Evolutionary conservation across 345 rosid species (phyloP), one percentile per base, ranked within the genome.

Genomic region (Pistacia vera): DNA sequence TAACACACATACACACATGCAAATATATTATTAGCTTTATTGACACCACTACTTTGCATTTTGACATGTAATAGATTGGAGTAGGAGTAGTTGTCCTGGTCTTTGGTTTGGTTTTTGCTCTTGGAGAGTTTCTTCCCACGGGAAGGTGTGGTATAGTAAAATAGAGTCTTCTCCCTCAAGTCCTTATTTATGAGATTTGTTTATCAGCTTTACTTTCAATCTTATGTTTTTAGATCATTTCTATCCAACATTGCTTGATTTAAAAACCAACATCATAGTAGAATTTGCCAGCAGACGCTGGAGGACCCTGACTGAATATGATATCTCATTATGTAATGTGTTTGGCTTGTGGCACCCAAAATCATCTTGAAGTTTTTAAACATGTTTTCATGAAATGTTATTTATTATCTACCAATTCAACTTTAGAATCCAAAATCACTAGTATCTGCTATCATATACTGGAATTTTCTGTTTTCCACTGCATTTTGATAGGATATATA

Each of bases 71-170:
- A 61, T 80, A 95, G 99, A 86, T 95, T 78, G 99, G 99, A 77
- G 90, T 88, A 58, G 99, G 99, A 74, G 84, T 90, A 70, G 97
- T 97, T 81, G 97, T 93, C 78, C 88, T 83, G 74, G 91, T 90
- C 82, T 95, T 95, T 75, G 99, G 99, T 81, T 86, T 95, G 84
- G 95, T 92, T 78, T 95, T 95, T 80, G 89, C 98, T 75, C 89
- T 93, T 56, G 99, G 99, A 68, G 98, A 95, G 82, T 95, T 91
- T 89, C 92, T 95, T 78, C 99, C 98, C 64, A 84, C 90, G 0
- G 85, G 85, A 86, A 95, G 97, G 98, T 95, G 85, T 44, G 90
- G 44, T 81, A 14, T 30, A 30, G 62, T 73, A 66, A 68, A 64
- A 72, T 64, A 44, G 81, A 74, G 70, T 68, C 61, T 81, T 64